phyloP scores from a whole-genome alignment of 306 rosid species.

The Cucurbita pepo region DNA sequence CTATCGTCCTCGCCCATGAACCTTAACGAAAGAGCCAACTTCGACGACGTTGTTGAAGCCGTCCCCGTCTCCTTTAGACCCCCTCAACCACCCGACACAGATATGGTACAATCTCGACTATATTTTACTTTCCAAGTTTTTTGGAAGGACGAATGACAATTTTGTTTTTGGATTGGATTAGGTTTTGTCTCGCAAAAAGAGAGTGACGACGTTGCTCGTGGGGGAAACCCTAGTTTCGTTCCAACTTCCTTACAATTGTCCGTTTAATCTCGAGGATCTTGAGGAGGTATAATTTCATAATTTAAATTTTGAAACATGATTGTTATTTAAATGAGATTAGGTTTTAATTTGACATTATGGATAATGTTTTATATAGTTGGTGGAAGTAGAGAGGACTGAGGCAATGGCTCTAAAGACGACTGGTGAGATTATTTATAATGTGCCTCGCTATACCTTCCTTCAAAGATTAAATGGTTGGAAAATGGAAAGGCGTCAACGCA shows the following conservation, averaged over 20 bases:
- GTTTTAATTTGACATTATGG: not conserved
- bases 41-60: not conserved
- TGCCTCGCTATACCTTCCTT: not conserved
- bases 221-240: not conserved
- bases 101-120: not conserved
- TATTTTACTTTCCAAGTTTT: not conserved
- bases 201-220: not conserved
- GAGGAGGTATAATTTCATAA: not conserved
- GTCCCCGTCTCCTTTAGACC: not conserved
- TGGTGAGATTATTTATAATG: not conserved
- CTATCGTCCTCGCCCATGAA: not conserved
- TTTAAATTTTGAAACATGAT: not conserved
- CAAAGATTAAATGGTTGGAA: not conserved
- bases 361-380: not conserved
- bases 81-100: not conserved
- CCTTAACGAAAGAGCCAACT: not conserved
- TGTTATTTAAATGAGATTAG: not conserved
- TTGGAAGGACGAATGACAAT: too few species aligned
- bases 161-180: too few species aligned
- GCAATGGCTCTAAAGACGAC: not conserved
- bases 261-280: not conserved
- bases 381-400: not conserved
- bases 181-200: not conserved
- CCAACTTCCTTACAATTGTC: not conserved
- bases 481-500: not conserved